Percentiles rank a stretch among this genome's conserved stretches.
phyloP scores from a whole-genome alignment of 345 rosid genomes.

The Pseudoturritis turrita region DNA sequence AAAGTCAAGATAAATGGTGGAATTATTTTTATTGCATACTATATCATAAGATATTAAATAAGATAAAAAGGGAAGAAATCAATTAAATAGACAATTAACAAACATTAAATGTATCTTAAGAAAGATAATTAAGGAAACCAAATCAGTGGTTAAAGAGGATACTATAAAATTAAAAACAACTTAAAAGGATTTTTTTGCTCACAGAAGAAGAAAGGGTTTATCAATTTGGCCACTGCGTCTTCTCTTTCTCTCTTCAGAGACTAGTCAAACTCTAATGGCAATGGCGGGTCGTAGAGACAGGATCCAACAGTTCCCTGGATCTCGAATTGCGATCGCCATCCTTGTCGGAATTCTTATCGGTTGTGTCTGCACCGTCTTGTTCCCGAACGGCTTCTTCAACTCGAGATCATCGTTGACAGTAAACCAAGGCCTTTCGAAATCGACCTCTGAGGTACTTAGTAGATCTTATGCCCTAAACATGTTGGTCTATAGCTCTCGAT shows the following conservation, averaged over 20 bases:
- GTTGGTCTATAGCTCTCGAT: neutral
- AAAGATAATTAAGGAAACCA: neutral
- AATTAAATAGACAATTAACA: neutral
- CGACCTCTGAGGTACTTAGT: constrained; percentile 41
- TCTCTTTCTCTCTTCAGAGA: neutral
- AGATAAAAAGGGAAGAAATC: neutral
- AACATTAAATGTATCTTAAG: neutral
- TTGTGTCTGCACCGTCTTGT: constrained; percentile 55
- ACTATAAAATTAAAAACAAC: neutral
- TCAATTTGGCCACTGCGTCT: neutral
- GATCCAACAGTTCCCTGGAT: constrained; percentile 40
- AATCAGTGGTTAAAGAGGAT: neutral
- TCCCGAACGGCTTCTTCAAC: constrained; percentile 60
- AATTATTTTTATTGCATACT: neutral
- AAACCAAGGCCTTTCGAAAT: constrained; percentile 25
- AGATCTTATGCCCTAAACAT: neutral
- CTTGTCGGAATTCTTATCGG: constrained; percentile 57
- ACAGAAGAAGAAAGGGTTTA: neutral
- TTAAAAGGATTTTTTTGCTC: neutral
- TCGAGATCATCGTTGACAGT: constrained; percentile 18
- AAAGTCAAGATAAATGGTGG: neutral
- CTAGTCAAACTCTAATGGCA: neutral
- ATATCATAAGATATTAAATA: neutral
- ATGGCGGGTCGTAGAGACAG: constrained; percentile 67
- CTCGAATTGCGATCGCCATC: constrained; percentile 56